Evolutionary conservation across 192 early-diverging fungal genomes (phyloP).

Genomic region (Diversispora epigaea): DNA sequence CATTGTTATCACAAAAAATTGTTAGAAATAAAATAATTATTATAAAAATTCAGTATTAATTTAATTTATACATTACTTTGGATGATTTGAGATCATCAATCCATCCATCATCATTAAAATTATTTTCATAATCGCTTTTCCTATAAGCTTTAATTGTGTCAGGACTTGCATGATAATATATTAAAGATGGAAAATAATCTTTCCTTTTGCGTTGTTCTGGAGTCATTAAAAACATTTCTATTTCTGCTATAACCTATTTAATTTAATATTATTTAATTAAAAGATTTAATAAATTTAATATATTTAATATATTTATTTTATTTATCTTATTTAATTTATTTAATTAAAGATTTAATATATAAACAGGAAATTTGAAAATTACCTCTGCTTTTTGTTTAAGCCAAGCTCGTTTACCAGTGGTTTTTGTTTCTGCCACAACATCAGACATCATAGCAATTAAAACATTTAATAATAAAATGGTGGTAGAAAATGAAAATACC

Average conservation of each 20-base stretch:
- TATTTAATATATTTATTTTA: too few relatives aligned
- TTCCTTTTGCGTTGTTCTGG: slow-evolving; percentile 16
- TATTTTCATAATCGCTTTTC: background rate
- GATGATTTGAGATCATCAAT: too few relatives aligned
- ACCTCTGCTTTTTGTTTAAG: slow-evolving; percentile 26
- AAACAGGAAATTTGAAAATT: background rate
- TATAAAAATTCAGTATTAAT: too few relatives aligned
- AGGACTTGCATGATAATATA: slow-evolving; percentile 17
- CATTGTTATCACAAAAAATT: too few relatives aligned
- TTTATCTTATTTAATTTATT: background rate
- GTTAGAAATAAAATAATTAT: too few relatives aligned
- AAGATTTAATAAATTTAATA: background rate
- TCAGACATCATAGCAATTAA: slow-evolving; percentile 20
- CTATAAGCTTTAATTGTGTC: background rate
- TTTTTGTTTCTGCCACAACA: slow-evolving; percentile 4
- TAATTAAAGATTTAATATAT: background rate
- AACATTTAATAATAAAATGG: slow-evolving; percentile 21
- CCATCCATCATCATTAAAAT: background rate
- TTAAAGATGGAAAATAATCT: slow-evolving; percentile 20
- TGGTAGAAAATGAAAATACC: slow-evolving; percentile 10
- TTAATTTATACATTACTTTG: too few relatives aligned
- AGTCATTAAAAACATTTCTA: slow-evolving; percentile 12
- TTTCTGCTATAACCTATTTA: background rate
- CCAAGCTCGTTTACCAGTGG: slow-evolving; percentile 13
- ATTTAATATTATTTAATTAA: background rate